A percentile compares a stretch with the other conserved stretches of the same genome.
Conservation (phyloP, 768 basidiomycete species). For the Peribolospora kevripleyi region DNA sequence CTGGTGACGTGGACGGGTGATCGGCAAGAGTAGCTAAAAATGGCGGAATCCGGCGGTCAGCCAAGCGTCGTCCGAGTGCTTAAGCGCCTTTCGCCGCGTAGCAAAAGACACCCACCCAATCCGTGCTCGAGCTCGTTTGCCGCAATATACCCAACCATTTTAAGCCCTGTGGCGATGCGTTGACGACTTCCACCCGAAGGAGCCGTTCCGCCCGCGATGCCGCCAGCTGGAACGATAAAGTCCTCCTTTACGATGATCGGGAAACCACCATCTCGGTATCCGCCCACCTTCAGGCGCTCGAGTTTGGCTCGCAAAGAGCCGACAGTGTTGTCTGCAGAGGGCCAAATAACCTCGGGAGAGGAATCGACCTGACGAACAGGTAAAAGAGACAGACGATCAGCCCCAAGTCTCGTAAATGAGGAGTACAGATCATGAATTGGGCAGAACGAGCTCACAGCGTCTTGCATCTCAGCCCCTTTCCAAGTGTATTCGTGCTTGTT, state of each 20-base stretch:
- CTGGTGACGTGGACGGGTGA: no score
- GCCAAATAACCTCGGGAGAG: conserved; percentile 26
- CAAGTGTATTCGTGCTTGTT: conserved; percentile 72
- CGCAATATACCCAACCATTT: conserved; percentile 75
- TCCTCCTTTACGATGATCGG: conserved; percentile 41
- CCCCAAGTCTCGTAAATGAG: no score
- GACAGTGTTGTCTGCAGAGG: conserved; percentile 37
- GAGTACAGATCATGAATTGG: conserved; percentile 2
- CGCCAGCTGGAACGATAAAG: conserved; percentile 13
- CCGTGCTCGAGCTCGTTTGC: conserved; percentile 85
- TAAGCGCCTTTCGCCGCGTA: conserved; percentile 28
- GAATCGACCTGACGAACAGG: conserved; percentile 15
- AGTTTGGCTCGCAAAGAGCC: conserved; percentile 48
- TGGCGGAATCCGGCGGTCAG: no score
- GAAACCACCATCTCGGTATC: conserved; percentile 41
- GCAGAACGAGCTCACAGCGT: conserved; percentile 35
- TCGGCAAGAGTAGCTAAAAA: no score
- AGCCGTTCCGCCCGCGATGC: conserved; percentile 1
- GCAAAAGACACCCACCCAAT: conserved; percentile 67
- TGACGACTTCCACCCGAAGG: conserved; percentile 1
- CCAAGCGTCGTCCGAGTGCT: not conserved
- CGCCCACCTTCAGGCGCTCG: conserved; percentile 33
- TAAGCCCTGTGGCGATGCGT: conserved; percentile 19
- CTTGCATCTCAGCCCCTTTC: conserved; percentile 46
- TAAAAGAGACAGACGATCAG: no score